phyloP scores from a whole-genome alignment of 176 grass and related monocot species.

The Canna indica region DNA sequence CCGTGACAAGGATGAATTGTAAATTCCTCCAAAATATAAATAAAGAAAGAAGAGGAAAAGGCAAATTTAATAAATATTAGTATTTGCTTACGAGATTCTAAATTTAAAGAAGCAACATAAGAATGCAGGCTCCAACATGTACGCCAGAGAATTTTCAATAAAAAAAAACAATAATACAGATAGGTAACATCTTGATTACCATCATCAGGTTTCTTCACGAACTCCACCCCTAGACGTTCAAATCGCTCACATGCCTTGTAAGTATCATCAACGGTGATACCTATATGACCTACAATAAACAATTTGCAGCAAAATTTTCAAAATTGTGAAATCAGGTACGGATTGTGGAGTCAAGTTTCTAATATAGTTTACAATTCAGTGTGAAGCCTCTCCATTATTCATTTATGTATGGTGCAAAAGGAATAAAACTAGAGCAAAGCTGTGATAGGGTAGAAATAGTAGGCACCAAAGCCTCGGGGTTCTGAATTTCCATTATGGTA shows the following conservation, averaged over 20 bases:
- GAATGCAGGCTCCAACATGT: not conserved
- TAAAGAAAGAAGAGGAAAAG: not conserved
- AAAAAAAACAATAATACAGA: not conserved
- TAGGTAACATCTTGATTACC: conserved; percentile 34
- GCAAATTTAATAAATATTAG: no score
- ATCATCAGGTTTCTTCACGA: conserved; percentile 76
- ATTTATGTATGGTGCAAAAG: not conserved
- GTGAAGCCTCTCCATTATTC: not conserved
- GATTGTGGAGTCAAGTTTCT: not conserved
- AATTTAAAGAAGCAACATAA: not conserved
- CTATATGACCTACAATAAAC: conserved; percentile 59
- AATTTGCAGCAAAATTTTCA: not conserved
- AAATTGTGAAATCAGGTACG: not conserved
- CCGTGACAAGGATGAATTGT: not conserved
- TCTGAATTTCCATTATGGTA: conserved; percentile 98
- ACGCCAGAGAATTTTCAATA: not conserved
- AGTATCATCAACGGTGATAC: conserved; percentile 89
- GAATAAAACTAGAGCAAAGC: not conserved
- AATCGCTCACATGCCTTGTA: conserved; percentile 76
- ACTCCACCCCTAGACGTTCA: conserved; percentile 67
- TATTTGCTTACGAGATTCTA: no score
- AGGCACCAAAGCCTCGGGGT: conserved; percentile 92
- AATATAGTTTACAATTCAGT: not conserved
- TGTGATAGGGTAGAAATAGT: not conserved
- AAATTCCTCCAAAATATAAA: not conserved